Percentiles rank a stretch among this genome's conserved stretches.
phyloP scores from a whole-genome alignment of 495 filamentous ascomycete genomes.

The Talaromyces nanjingensis region DNA sequence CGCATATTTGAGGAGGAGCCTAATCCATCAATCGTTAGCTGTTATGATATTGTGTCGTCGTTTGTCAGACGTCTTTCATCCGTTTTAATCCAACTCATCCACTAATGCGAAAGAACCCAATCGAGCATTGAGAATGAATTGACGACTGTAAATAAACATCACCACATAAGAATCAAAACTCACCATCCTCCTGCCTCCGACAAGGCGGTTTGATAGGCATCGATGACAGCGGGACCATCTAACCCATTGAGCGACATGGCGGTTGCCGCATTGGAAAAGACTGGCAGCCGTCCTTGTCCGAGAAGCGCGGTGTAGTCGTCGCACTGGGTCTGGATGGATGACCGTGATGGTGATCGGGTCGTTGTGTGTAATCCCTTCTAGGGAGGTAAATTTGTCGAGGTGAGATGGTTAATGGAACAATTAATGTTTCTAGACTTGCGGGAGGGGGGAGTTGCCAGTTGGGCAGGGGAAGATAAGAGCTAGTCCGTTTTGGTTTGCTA shows the following conservation, averaged over 20 bases:
- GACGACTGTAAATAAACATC: conserved; percentile 4
- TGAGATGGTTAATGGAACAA: not conserved
- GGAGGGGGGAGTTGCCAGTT: not conserved
- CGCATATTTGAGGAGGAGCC: conserved; percentile 91
- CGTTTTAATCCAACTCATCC: not conserved
- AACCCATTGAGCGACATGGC: conserved; percentile 96
- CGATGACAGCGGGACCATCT: conserved; percentile 71
- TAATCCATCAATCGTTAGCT: conserved; percentile 25
- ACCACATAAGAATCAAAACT: conserved; percentile 26
- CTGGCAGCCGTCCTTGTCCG: conserved; percentile 3
- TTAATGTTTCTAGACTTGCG: not conserved
- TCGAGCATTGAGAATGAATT: not conserved
- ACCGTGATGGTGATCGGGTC: not conserved
- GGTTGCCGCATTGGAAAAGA: conserved; percentile 34
- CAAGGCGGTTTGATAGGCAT: conserved; percentile 74
- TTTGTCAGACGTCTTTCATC: not conserved
- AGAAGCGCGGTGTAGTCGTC: not conserved
- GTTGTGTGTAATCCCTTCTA: not conserved
- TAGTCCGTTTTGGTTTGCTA: not conserved
- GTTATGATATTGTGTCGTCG: conserved; percentile 6
- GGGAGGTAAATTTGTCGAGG: not conserved
- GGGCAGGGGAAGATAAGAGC: not conserved
- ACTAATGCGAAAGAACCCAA: not conserved
- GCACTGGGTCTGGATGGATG: not conserved
- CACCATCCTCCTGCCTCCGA: conserved; percentile 93